Conservation (phyloP, 2,329 filamentous ascomycete species). For the Pseudogymnoascus sp. region DNA sequence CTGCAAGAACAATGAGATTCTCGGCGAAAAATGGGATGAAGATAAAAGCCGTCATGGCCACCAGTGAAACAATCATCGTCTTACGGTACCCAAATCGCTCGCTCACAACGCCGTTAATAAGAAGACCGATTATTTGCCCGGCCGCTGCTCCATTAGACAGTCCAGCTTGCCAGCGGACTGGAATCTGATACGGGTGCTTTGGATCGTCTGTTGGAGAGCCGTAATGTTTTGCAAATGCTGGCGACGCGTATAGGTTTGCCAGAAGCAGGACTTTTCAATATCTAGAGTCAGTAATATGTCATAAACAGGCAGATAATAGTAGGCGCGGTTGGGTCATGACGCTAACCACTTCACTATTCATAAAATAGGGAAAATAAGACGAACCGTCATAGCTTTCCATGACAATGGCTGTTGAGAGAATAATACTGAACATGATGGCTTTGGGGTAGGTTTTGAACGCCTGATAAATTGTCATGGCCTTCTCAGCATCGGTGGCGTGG, state of each 20-base stretch:
- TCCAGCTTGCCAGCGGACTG: slow-evolving; percentile 35
- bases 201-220: slow-evolving; percentile 21
- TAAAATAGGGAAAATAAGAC: neutral
- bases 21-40: slow-evolving; percentile 40
- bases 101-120: slow-evolving; percentile 35
- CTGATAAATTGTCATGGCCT: neutral
- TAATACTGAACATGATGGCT: slow-evolving; percentile 15
- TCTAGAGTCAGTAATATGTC: neutral
- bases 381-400: slow-evolving; percentile 36
- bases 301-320: slow-evolving; percentile 28
- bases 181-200: slow-evolving; percentile 29
- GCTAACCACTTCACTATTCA: neutral
- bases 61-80: slow-evolving; percentile 31
- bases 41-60: slow-evolving; percentile 22
- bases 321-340: neutral
- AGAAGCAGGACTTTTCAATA: neutral
- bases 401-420: slow-evolving; percentile 32
- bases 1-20: slow-evolving; percentile 35
- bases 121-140: slow-evolving; percentile 35
- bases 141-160: slow-evolving; percentile 32
- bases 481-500: slow-evolving; percentile 13
- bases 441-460: neutral
- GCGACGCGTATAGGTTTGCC: neutral
- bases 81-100: slow-evolving; percentile 41
- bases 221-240: slow-evolving; percentile 16